Percentiles rank a stretch among this genome's conserved stretches.
Conservation (phyloP, 805 yeast genomes). For the Torulaspora quercuum region DNA sequence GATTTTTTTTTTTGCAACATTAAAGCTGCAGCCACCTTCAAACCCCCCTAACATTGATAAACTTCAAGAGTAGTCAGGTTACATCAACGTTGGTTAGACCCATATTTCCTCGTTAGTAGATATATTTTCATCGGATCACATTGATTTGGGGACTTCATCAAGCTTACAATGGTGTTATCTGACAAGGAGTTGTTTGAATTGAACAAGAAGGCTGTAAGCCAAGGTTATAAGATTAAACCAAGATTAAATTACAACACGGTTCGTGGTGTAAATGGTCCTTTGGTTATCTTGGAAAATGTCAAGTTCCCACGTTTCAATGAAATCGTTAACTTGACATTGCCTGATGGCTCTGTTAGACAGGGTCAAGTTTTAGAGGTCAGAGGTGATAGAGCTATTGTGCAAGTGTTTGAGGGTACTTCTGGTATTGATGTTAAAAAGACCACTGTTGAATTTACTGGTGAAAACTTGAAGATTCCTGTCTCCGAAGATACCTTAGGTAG, state of each 20-base stretch:
- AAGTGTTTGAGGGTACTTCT: slow-evolving; percentile 98
- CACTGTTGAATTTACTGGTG: slow-evolving; percentile 94
- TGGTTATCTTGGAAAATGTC: slow-evolving; percentile 84
- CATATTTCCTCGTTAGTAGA: too few species aligned
- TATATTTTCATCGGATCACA: too few species aligned
- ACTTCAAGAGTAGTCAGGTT: slow-evolving; percentile 3
- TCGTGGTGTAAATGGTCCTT: slow-evolving; percentile 97
- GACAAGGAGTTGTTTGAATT: slow-evolving; percentile 55
- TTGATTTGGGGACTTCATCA: too few species aligned
- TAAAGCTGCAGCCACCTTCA: slow-evolving; percentile 13
- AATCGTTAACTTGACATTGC: slow-evolving; percentile 93
- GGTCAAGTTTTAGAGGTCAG: slow-evolving; percentile 98
- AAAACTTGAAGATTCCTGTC: slow-evolving; percentile 87
- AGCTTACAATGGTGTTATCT: slow-evolving; percentile 33
- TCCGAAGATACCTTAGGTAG: slow-evolving; percentile 97
- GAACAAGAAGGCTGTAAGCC: slow-evolving; percentile 87
- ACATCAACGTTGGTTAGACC: too few species aligned
- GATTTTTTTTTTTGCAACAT: slow-evolving; percentile 11
- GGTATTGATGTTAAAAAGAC: slow-evolving; percentile 99
- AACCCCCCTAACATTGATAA: slow-evolving; percentile 13
- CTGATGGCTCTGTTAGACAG: slow-evolving; percentile 91
- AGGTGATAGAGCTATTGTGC: slow-evolving; percentile 96
- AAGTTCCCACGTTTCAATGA: slow-evolving; percentile 90
- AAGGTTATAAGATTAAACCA: slow-evolving; percentile 88
- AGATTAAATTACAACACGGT: slow-evolving; percentile 93